Evolutionary conservation across 2,329 filamentous ascomycete species (phyloP), one percentile per base, ranked within the genome.

Genomic region (Pyricularia pennisetigena): DNA sequence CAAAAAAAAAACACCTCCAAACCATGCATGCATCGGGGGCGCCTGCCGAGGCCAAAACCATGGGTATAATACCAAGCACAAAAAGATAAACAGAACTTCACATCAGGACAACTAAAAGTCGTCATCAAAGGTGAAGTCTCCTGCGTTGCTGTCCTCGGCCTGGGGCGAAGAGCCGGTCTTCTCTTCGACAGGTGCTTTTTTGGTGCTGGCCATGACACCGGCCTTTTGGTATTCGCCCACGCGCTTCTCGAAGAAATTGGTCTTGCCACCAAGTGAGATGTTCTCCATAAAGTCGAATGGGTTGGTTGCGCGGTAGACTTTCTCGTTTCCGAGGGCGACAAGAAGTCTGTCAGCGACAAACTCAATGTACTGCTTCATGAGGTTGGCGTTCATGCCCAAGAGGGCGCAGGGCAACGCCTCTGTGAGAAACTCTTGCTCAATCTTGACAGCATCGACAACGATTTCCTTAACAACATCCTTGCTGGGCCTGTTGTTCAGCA

Each of bases 281-380:
- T 97, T 97, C 87, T 99, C 95, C 95, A 99, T 99, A 82, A 99
- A 99, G 86, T 99, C 95, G 79, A 99, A 99, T 78, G 95, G 95
- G 84, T 99, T 99, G 79, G 90, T 87, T 29, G 90, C 85, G 78
- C 95, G 92, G 88, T 97, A 99, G 75, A 91, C 85, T 86, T 97
- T 98, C 75, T 91, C 87, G 81, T 97, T 97, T 76, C 95, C 95
- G 64, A 99, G 91, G 35, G 95, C 90, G 69, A 98, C 84, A 49
- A 99, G 88, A 49, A 99, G 90, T 74, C 95, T 92, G 80, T 99
- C 95, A 72, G 95, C 95, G 65, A 99, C 95, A 75, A 99, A 99
- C 87, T 99, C 95, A 74, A 99, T 99, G 86, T 99, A 99, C 83
- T 98, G 94, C 86, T 96, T 96, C 95, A 99, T 99, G 74, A 99